Conservation (phyloP, 2,329 filamentous ascomycete species). For the Bipolaris cookei region DNA sequence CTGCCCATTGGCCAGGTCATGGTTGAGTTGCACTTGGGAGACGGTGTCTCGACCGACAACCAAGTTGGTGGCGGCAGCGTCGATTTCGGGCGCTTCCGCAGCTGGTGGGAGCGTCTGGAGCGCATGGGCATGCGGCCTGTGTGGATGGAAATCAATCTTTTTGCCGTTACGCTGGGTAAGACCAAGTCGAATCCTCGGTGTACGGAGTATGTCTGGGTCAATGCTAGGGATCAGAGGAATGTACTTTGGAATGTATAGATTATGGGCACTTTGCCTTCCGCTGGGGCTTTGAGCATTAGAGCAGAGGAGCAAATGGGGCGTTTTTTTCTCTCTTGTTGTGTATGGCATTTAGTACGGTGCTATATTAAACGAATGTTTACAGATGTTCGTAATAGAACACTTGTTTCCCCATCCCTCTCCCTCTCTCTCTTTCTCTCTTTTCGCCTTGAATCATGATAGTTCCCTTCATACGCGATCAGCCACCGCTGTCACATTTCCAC, state of each 20-base stretch:
- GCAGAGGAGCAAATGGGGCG: not conserved
- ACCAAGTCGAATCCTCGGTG: slow-evolving; percentile 39
- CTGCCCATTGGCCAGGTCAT: slow-evolving; percentile 44
- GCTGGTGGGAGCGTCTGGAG: slow-evolving; percentile 45
- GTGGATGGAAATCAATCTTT: slow-evolving; percentile 45
- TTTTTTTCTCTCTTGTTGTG: not conserved
- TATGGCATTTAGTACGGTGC: too few species aligned
- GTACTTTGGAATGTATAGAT: slow-evolving; percentile 35
- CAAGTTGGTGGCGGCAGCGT: slow-evolving; percentile 23
- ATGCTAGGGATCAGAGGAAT: slow-evolving; percentile 37
- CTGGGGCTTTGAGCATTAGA: not conserved
- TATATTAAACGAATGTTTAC: too few species aligned
- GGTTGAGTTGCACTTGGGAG: slow-evolving; percentile 43
- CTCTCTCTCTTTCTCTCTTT: too few species aligned
- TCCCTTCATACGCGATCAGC: too few species aligned
- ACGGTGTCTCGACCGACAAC: slow-evolving; percentile 21
- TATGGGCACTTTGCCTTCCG: not conserved
- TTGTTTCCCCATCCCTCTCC: too few species aligned
- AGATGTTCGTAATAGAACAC: too few species aligned
- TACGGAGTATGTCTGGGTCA: slow-evolving; percentile 47
- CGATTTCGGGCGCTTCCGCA: slow-evolving; percentile 36
- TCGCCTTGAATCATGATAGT: too few species aligned
- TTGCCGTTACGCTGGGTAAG: slow-evolving; percentile 38
- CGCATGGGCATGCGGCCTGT: slow-evolving; percentile 44
- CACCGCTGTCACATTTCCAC: too few species aligned